Evolutionary conservation across 1,284 basidiomycete species (phyloP).

Genomic region (Tranzscheliella williamsii): DNA sequence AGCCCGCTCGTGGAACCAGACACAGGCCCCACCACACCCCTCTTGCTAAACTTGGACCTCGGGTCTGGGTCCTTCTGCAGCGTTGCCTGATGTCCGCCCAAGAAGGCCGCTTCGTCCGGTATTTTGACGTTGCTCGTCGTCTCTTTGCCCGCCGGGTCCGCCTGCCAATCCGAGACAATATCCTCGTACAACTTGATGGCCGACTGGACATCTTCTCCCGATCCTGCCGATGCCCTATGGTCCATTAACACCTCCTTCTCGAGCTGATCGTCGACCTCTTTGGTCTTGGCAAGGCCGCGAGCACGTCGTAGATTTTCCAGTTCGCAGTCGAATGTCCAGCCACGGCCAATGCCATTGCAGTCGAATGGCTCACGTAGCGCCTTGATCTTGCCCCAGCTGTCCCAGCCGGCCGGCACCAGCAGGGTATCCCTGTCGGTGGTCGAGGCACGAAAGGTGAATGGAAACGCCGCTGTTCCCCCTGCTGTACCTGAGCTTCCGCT

Average conservation of each 20-base stretch:
- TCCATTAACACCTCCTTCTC: constrained; percentile 32
- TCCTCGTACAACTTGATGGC: constrained; percentile 53
- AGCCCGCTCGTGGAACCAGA: constrained; percentile 23
- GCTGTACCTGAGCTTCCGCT: constrained; percentile 9
- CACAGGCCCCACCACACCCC: constrained; percentile 45
- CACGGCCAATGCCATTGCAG: constrained; percentile 75
- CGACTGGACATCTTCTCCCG: constrained; percentile 26
- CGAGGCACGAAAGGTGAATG: constrained; percentile 83
- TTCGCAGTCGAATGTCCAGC: constrained; percentile 64
- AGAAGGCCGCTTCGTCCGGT: constrained; percentile 36
- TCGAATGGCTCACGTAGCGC: constrained; percentile 91
- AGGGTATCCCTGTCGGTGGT: constrained; percentile 89
- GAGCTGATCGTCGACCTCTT: constrained; percentile 28
- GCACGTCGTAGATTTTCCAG: constrained; percentile 28
- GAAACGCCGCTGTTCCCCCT: constrained; percentile 72
- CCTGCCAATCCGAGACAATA: constrained; percentile 49
- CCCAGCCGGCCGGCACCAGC: constrained; percentile 92
- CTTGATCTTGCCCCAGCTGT: constrained; percentile 93
- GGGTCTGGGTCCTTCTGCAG: constrained; percentile 34
- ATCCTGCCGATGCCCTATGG: not conserved
- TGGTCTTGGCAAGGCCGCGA: constrained; percentile 14
- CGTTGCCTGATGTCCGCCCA: constrained; percentile 36
- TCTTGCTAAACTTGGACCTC: constrained; percentile 27
- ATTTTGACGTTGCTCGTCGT: constrained; percentile 9
- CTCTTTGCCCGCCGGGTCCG: constrained; percentile 10